Evolutionary conservation across 768 basidiomycete species (phyloP), one percentile per base, ranked within the genome.

Genomic region (Clathrus columnatus): DNA sequence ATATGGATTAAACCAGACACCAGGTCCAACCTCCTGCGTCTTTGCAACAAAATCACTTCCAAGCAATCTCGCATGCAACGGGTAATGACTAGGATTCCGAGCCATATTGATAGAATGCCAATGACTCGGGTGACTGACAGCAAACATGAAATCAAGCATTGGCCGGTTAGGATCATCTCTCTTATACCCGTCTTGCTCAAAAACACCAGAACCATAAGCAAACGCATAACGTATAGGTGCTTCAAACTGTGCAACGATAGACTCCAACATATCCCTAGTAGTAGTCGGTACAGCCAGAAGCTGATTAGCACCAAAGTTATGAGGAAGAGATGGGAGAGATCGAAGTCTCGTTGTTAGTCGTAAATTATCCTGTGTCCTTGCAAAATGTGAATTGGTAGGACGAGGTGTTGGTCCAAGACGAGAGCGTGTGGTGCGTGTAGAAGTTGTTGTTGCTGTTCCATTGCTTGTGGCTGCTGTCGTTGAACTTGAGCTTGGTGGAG

Each of bases 61-160:
- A 7, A 96, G 69, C 42, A 81, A 61, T n/a, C 93, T 79, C n/a
- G 91, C 84, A 62, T 88, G 84, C 14, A 93, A 65, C 0, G 95
- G 86, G 66, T 99, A 99, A 70, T 99, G 96, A 7, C 80, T 75
- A 0, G 95, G 92, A 64, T 86, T 78, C 69, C 94, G 91, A 49
- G 85, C 79, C 82, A 98, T 85, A 68, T 99, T 99, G 68, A 93
- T 89, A 26, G 84, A 88, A 68, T 98, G 96, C 75, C 94, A 99
- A 64, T 96, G 91, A 11, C 78, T 80, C 0, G 96, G 78, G 62
- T 96, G 92, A 1, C 91, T 90, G 45, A 97, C 95, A 0, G 93
- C 94, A 67, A 99, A 91, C 69, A 99, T 81, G 63, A 98, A 96
- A 70, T 99, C 96, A 20, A 97, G 79, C 87, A 98, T 90, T 0